These are phyloP conservation scores for Lactifluus volemus DNA, from an alignment of 768 basidiomycete genomes.

Conservation along the genomic window DNA sequence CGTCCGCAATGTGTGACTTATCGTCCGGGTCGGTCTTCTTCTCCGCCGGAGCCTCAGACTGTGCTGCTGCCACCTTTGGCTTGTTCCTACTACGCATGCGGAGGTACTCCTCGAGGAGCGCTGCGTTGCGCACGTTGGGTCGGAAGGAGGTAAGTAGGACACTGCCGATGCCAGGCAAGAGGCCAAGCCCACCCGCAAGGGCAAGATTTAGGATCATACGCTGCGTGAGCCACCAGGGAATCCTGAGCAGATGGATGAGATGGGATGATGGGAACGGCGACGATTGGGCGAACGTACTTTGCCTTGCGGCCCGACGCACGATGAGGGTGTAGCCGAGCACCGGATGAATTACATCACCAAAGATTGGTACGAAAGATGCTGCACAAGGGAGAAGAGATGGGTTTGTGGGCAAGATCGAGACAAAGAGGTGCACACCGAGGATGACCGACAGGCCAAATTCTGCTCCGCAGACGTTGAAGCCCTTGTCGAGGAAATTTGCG, in stretches of 20 bases:
- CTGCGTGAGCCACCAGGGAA: slow-evolving; percentile 54
- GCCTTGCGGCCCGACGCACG: slow-evolving; percentile 67
- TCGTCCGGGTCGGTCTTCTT: background rate
- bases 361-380: slow-evolving; percentile 48
- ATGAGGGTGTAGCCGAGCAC: slow-evolving; percentile 69
- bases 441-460: slow-evolving; percentile 84
- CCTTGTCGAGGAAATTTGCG: slow-evolving; percentile 83
- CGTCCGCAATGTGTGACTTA: background rate
- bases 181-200: slow-evolving; percentile 55
- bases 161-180: slow-evolving; percentile 70
- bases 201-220: slow-evolving; percentile 75
- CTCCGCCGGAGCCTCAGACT: background rate
- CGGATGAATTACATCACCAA: slow-evolving; percentile 58
- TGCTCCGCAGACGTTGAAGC: slow-evolving; percentile 70
- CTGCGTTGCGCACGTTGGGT: slow-evolving; percentile 84
- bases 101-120: slow-evolving; percentile 77
- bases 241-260: slow-evolving; percentile 20
- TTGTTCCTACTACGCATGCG: slow-evolving; percentile 47
- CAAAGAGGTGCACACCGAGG: slow-evolving; percentile 34
- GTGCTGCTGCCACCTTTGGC: background rate
- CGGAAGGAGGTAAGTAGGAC: slow-evolving; percentile 70
- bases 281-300: slow-evolving; percentile 36
- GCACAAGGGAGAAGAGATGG: background rate
- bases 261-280: background rate
- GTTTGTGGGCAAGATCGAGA: background rate